Evolutionary conservation across 257 asterid genomes (phyloP).

Genomic region (Fraxinus excelsior): DNA sequence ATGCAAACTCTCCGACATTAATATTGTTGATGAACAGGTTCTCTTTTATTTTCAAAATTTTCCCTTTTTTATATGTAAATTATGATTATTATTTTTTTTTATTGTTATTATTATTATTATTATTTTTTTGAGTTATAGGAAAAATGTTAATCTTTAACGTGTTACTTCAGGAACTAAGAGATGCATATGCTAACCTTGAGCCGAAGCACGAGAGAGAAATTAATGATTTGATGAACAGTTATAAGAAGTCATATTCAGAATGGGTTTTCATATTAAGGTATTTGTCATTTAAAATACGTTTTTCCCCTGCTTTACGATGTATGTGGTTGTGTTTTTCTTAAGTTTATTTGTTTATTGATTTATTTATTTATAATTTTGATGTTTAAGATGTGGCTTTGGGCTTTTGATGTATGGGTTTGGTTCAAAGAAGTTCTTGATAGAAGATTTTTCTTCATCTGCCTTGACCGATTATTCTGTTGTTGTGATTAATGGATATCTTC

Average conservation of each 20-base stretch:
- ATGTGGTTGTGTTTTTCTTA: background rate
- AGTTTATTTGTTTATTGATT: background rate
- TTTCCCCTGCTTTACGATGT: background rate
- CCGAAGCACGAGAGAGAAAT: conserved; percentile 86
- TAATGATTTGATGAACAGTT: conserved; percentile 47
- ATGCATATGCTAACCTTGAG: conserved; percentile 60
- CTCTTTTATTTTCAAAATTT: background rate
- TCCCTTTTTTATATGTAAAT: background rate
- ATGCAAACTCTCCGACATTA: conserved; percentile 64
- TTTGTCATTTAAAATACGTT: background rate
- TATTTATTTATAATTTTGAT: conserved; percentile 1
- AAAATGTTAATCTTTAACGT: background rate
- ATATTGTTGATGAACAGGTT: conserved; percentile 82
- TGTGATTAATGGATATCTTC: conserved; percentile 90
- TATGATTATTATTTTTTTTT: no score
- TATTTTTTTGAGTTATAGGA: background rate
- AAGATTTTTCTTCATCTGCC: conserved; percentile 79
- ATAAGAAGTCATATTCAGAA: conserved; percentile 57
- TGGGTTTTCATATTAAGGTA: conserved; percentile 75
- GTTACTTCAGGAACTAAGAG: conserved; percentile 66
- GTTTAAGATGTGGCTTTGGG: conserved; percentile 75
- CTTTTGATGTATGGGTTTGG: conserved; percentile 95
- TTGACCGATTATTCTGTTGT: conserved; percentile 76
- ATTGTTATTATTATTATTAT: no score
- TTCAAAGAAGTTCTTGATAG: conserved; percentile 77